Conservation (phyloP, 2,329 filamentous ascomycete genomes). For the Penicillium sp. region DNA sequence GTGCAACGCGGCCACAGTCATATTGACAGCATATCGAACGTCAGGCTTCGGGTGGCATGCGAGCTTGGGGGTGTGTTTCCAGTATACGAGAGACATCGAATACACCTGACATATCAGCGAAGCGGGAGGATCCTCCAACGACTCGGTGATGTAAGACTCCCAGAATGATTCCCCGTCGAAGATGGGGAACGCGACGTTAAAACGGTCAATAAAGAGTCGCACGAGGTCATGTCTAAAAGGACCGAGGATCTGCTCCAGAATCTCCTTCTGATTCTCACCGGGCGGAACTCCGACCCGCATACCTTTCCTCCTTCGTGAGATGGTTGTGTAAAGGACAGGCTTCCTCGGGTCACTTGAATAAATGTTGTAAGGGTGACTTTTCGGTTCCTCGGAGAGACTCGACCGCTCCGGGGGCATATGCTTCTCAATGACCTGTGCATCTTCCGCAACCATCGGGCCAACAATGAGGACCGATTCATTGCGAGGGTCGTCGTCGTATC, state of each 20-base stretch:
- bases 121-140: conserved; percentile 52
- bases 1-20: conserved; percentile 59
- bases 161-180: conserved; percentile 57
- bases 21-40: conserved; percentile 60
- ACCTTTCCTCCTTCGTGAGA: conserved; percentile 51
- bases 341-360: conserved; percentile 49
- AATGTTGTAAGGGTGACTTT: conserved; percentile 50
- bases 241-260: conserved; percentile 59
- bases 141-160: conserved; percentile 47
- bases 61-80: conserved; percentile 50
- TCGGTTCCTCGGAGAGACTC: conserved; percentile 38
- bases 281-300: conserved; percentile 43
- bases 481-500: conserved; percentile 37
- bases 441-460: conserved; percentile 58
- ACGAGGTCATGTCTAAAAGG: conserved; percentile 54
- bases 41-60: conserved; percentile 54
- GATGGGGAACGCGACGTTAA: conserved; percentile 61
- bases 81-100: conserved; percentile 58
- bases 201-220: conserved; percentile 54
- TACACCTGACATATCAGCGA: conserved; percentile 58
- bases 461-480: conserved; percentile 55
- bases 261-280: conserved; percentile 52
- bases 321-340: conserved; percentile 49
- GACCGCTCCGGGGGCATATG: conserved; percentile 51
- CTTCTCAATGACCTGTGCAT: conserved; percentile 60